Percentiles rank a stretch among this genome's conserved stretches.
Conservation (phyloP, 2,329 filamentous ascomycete species). For the Fonsecaea nubica region DNA sequence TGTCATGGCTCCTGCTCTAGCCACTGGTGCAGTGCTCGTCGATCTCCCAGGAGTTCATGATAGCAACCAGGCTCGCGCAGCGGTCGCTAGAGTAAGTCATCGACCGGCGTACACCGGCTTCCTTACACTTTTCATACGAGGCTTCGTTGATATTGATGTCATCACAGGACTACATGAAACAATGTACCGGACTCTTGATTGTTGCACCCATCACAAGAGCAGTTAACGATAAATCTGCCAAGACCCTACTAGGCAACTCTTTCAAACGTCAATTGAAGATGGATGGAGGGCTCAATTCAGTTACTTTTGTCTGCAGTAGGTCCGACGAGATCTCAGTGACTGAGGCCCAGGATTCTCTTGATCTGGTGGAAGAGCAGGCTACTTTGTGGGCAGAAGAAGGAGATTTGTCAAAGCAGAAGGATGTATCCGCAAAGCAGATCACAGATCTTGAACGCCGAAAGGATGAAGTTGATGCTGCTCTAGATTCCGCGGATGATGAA, state of each 20-base stretch:
- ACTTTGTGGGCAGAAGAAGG: constrained; percentile 35
- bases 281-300: constrained; percentile 60
- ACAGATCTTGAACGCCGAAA: background rate
- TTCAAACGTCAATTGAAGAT: constrained; percentile 67
- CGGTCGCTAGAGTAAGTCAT: constrained; percentile 52
- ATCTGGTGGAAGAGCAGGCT: constrained; percentile 46
- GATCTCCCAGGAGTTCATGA: constrained; percentile 67
- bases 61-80: constrained; percentile 64
- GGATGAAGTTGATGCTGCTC: background rate
- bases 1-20: constrained; percentile 57
- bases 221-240: constrained; percentile 66
- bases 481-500: constrained; percentile 7
- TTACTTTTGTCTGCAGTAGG: constrained; percentile 69
- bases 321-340: constrained; percentile 65
- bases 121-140: background rate
- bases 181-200: constrained; percentile 66
- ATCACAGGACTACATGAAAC: constrained; percentile 62
- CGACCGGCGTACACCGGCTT: background rate
- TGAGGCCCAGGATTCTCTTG: constrained; percentile 53
- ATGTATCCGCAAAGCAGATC: background rate
- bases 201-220: constrained; percentile 67
- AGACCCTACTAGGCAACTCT: constrained; percentile 61
- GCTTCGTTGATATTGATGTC: background rate
- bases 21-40: constrained; percentile 62
- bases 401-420: constrained; percentile 22